phyloP scores from a whole-genome alignment of 2,329 filamentous ascomycete species.

The Monilinia fructicola region DNA sequence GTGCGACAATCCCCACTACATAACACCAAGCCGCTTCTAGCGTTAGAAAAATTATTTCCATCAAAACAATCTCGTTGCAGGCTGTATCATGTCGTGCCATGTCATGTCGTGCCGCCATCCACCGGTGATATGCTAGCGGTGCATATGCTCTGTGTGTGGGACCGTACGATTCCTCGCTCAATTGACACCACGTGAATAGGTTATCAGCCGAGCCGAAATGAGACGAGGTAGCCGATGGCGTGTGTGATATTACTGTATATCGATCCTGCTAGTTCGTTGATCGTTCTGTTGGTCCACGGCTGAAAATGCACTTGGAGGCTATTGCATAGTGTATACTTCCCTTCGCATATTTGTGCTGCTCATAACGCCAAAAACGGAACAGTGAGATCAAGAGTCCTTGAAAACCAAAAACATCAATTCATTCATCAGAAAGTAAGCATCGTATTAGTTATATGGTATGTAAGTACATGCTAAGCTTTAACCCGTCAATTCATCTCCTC shows the following conservation, averaged over 20 bases:
- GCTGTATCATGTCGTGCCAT: no score
- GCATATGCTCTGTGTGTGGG: no score
- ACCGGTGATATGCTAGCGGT: no score
- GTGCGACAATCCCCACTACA: no score
- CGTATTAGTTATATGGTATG: constrained; percentile 20
- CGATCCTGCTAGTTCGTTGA: not conserved
- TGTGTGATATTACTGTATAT: not conserved
- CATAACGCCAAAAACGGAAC: not conserved
- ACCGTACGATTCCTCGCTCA: not conserved
- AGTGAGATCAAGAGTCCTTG: not conserved
- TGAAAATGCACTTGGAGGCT: not conserved
- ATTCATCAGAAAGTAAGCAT: constrained; percentile 15
- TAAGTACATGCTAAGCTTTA: constrained; percentile 19
- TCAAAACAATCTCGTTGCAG: not conserved
- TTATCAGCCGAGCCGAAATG: not conserved
- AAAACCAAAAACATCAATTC: not conserved
- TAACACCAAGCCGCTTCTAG: no score
- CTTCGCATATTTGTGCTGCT: not conserved
- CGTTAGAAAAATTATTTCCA: not conserved
- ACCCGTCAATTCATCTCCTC: constrained; percentile 7
- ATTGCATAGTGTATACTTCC: not conserved
- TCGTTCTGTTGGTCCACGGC: not conserved
- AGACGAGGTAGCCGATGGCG: not conserved
- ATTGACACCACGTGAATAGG: not conserved
- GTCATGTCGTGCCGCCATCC: no score